Evolutionary conservation across 768 basidiomycete genomes (phyloP).

Genomic region (Pisolithus orientalis): DNA sequence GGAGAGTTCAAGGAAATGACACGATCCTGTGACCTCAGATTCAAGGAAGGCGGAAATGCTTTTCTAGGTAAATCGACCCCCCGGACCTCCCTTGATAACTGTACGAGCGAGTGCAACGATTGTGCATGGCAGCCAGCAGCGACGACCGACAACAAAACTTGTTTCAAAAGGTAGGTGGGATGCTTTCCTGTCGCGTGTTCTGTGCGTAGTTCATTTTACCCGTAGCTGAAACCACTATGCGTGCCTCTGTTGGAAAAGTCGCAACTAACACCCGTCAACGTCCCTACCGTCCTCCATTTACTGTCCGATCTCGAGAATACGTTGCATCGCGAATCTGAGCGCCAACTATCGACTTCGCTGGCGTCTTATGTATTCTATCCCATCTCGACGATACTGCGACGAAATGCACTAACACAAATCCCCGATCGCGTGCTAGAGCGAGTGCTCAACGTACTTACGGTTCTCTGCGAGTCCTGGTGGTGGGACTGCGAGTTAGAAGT

Average conservation of each 20-base stretch:
- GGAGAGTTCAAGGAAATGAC: too few species aligned
- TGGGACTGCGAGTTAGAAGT: slow-evolving; percentile 65
- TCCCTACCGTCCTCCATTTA: slow-evolving; percentile 40
- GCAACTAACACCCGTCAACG: slow-evolving; percentile 50
- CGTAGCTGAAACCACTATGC: slow-evolving; percentile 61
- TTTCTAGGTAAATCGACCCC: background rate
- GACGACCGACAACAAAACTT: slow-evolving; percentile 21
- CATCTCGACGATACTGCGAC: slow-evolving; percentile 74
- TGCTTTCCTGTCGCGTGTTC: background rate
- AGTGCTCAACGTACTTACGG: slow-evolving; percentile 50
- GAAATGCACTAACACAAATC: slow-evolving; percentile 61
- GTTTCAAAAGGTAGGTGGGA: slow-evolving; percentile 34
- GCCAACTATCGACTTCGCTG: slow-evolving; percentile 47
- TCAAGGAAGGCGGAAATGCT: background rate
- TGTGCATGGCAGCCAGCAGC: slow-evolving; percentile 10
- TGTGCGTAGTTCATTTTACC: background rate
- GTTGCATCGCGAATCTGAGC: slow-evolving; percentile 39
- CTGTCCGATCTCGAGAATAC: slow-evolving; percentile 47
- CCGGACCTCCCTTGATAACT: background rate
- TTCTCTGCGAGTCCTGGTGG: slow-evolving; percentile 79
- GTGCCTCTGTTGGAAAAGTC: slow-evolving; percentile 76
- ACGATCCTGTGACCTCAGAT: too few species aligned
- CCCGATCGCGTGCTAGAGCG: slow-evolving; percentile 79
- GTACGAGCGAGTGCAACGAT: background rate
- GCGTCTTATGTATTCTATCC: slow-evolving; percentile 87